Evolutionary conservation across 2,329 filamentous ascomycete genomes (phyloP), one percentile per base, ranked within the genome.

Genomic region (Fusarium mundagurra): DNA sequence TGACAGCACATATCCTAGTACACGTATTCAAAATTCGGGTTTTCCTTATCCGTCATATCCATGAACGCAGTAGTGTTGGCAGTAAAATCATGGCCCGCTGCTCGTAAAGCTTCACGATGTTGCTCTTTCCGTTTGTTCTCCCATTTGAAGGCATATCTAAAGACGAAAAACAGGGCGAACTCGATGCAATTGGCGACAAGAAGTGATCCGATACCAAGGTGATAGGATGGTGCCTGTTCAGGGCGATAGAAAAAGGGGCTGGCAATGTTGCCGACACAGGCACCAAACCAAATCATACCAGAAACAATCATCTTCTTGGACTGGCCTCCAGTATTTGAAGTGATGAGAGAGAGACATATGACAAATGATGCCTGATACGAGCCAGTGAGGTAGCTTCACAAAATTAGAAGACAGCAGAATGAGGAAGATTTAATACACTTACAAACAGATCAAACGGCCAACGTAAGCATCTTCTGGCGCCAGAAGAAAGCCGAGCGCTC

Each of bases 301-400:
- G 90, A 90, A n/a, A 89, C 89, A 33, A 91, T 87, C 51, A 91
- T 89, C 77, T 92, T 91, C 78, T 91, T 91, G 3, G 89, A 90
- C 70, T 90, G 88, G 0, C 89, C 89, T 2, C 83, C 85, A 0
- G 84, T 85, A 73, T 89, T 88, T 43, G 85, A 85, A 0, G 86
- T 87, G 47, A 85, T 85, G 66, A 88, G 83, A 3, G 84, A 84
- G 0, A 88, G 80, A 5, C 76, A 80, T 29, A 85, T 78, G 50
- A 84, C 82, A 38, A 83, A 84, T 1, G 83, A 84, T 1, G 83
- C 82, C 44, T 84, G 82, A 68, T 84, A 83, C 3, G 82, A 84
- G 48, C 82, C 82, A 67, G 76, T 80, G 18, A 83, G 78, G 51
- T 81, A 81, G 59, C 80, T 81, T 17, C 16, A 17, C 11, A 11